phyloP scores from a whole-genome alignment of 2,329 filamentous ascomycete genomes.

The Stemphylium vesicarium region DNA sequence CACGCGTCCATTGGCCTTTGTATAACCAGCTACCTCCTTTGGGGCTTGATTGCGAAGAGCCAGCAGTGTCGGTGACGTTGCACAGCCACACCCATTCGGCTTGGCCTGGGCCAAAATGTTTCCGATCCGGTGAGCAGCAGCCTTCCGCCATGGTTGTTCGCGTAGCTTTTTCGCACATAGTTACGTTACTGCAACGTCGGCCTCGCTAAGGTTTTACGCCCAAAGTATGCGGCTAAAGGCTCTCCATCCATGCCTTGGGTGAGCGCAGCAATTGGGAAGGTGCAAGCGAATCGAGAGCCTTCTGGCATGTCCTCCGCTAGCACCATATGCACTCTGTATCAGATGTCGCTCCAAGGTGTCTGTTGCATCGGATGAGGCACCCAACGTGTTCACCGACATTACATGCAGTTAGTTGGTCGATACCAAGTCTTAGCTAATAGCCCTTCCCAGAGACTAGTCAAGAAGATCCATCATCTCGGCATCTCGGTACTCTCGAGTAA shows the following conservation, averaged over 20 bases:
- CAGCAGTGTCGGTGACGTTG: background rate
- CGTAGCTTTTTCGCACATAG: background rate
- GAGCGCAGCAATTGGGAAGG: no score
- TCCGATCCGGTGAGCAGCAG: no score
- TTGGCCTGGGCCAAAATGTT: background rate
- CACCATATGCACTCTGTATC: background rate
- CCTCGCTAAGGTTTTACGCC: no score
- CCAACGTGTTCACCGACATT: background rate
- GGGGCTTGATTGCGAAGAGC: constrained; percentile 3
- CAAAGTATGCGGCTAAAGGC: no score
- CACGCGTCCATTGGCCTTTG: background rate
- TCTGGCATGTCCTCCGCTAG: background rate
- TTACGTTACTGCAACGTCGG: no score
- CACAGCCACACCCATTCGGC: constrained; percentile 8
- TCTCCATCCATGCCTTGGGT: no score
- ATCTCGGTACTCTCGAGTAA: background rate
- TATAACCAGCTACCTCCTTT: background rate
- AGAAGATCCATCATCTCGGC: background rate
- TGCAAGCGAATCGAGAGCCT: background rate
- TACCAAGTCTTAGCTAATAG: constrained; percentile 1
- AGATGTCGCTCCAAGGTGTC: background rate
- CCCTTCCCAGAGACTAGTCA: background rate
- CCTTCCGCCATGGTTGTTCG: background rate
- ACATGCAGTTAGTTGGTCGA: background rate
- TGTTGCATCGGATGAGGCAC: background rate